A percentile compares a stretch with the other conserved stretches of the same genome.
phyloP scores from a whole-genome alignment of 345 rosid species.

The Citrus sinensis region DNA sequence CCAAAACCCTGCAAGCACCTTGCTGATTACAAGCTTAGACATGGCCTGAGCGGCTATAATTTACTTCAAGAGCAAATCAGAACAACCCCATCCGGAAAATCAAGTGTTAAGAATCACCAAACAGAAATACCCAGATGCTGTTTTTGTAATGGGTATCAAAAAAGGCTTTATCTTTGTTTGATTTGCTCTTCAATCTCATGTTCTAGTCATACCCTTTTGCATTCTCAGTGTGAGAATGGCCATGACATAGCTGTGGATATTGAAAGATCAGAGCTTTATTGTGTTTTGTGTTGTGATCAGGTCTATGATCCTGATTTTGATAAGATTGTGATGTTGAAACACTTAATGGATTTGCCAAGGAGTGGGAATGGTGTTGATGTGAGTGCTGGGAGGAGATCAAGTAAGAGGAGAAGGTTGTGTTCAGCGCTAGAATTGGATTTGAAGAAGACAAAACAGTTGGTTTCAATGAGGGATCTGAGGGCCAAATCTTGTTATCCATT shows the following conservation, averaged over 20 bases:
- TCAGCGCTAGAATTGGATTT: slow-evolving; percentile 44
- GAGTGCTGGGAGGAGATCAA: slow-evolving; percentile 39
- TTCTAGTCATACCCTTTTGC: slow-evolving; percentile 60
- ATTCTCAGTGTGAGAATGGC: slow-evolving; percentile 51
- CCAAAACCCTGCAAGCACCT: slow-evolving; percentile 76
- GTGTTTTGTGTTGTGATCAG: slow-evolving; percentile 74
- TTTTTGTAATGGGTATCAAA: slow-evolving; percentile 46
- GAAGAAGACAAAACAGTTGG: slow-evolving; percentile 44
- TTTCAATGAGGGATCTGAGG: slow-evolving; percentile 48
- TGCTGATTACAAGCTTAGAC: slow-evolving; percentile 67
- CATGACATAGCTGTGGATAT: slow-evolving; percentile 73
- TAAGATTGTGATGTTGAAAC: slow-evolving; percentile 51
- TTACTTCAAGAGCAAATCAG: slow-evolving; percentile 46
- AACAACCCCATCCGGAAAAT: slow-evolving; percentile 44
- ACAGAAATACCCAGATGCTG: slow-evolving; percentile 56
- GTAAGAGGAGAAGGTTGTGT: slow-evolving; percentile 59
- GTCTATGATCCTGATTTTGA: slow-evolving; percentile 90
- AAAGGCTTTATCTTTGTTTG: slow-evolving; percentile 62
- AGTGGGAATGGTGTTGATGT: slow-evolving; percentile 32
- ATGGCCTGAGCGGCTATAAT: slow-evolving; percentile 53
- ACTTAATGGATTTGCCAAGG: slow-evolving; percentile 33
- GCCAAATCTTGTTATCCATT: slow-evolving; percentile 64
- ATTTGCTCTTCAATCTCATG: slow-evolving; percentile 71
- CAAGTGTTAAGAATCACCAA: slow-evolving; percentile 34
- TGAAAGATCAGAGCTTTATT: slow-evolving; percentile 87